phyloP scores from a whole-genome alignment of 768 basidiomycete species.

The Trametes coccinea region DNA sequence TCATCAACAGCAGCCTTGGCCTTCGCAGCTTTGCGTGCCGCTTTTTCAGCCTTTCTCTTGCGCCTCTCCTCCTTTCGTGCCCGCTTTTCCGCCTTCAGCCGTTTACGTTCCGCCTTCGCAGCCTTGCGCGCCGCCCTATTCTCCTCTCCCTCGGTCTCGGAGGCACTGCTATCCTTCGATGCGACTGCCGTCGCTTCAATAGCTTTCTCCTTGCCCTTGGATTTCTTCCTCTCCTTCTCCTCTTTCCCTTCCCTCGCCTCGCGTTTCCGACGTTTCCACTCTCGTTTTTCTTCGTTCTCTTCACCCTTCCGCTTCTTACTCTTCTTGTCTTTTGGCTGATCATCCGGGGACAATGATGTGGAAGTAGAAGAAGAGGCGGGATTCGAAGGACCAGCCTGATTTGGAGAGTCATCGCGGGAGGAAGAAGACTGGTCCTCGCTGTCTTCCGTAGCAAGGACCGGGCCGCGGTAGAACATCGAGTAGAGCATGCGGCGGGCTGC shows the following conservation, averaged over 20 bases:
- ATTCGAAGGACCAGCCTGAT: background rate
- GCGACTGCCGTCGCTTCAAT: slow-evolving; percentile 1
- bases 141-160: background rate
- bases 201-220: slow-evolving; percentile 6
- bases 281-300: slow-evolving; percentile 7
- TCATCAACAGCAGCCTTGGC: no score
- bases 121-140: slow-evolving; percentile 6
- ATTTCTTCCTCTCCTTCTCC: slow-evolving; percentile 3
- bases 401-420: background rate
- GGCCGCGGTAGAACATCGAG: slow-evolving; percentile 78
- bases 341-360: background rate
- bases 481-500: slow-evolving; percentile 78
- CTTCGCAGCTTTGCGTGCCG: background rate
- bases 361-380: background rate
- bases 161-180: slow-evolving; percentile 1
- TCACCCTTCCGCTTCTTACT: slow-evolving; percentile 18
- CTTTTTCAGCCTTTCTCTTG: slow-evolving; percentile 17
- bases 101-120: slow-evolving; percentile 26
- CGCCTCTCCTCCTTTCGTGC: slow-evolving; percentile 29
- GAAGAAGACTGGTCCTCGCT: background rate
- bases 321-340: background rate
- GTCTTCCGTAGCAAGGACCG: slow-evolving; percentile 53
- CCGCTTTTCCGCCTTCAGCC: slow-evolving; percentile 28
- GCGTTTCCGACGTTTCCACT: slow-evolving; percentile 16
- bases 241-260: slow-evolving; percentile 13